Base-by-base conservation (phyloP, 768 basidiomycete species). In the Leccinum imitatum region DNA sequence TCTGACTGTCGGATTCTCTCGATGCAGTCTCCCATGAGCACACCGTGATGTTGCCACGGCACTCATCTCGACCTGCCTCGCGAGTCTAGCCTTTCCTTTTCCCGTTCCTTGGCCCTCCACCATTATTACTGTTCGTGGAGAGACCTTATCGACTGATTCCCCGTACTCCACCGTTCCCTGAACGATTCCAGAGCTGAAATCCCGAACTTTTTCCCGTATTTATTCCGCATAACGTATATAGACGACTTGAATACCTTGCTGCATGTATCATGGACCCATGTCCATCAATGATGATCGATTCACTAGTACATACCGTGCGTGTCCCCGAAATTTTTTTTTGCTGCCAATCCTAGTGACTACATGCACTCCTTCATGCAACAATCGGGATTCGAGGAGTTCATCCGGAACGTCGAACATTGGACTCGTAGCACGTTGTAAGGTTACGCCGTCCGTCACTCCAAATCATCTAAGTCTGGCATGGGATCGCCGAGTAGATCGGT, bases 11-110 rank as follows among this genome's bases (percentile, higher is more conserved):
- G n/a, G 13, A n/a, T 11, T 10, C n/a, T 14, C 15, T 9, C n/a
- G 1, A 3, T 44, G 6, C 41, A 67, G 66, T 67, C 39, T 37
- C 65, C 50, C 33, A 33, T 13, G 33, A 33, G 33, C 62, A 67
- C 50, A 61, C 53, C 31, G 41, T 15, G 53, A 3, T 6, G 19
- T 2, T 11, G 25, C 57, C 57, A 9, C 19, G 27, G n/a, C 48
- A n/a, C 30, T n/a, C 11, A 7, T 23, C 63, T 25, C 25, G 6
- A 25, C 57, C 11, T 7, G 33, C 30, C 19, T 9, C 8, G 2
- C 30, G 7, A 6, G 3, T 39, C 33, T 52, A 59, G 35, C 48
- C 15, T 50, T 25, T 50, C 41, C 41, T 41, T 41, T 41, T 10
- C 35, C 14, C 35, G 35, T 37, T 6, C 0, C 35, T 14, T 7